Evolutionary conservation across 1,284 basidiomycete species (phyloP).

Genomic region (Cryptococcus depauperatus): DNA sequence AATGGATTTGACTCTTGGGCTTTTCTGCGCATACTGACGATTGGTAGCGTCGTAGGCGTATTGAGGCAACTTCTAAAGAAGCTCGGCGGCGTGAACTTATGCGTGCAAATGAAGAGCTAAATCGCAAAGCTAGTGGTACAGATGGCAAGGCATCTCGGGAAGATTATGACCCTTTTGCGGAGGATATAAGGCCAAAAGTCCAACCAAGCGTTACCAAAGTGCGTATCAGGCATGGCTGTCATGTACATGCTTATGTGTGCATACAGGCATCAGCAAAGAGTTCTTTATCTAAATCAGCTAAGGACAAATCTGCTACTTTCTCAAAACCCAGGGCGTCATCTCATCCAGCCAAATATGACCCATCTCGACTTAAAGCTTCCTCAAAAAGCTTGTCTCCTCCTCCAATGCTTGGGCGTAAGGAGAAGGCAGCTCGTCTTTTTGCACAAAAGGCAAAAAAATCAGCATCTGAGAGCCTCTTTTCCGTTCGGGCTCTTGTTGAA

Average conservation of each 20-base stretch:
- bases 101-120: slow-evolving; percentile 30
- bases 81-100: slow-evolving; percentile 34
- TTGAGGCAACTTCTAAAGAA: slow-evolving; percentile 30
- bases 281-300: not conserved
- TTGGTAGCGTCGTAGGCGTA: slow-evolving; percentile 29
- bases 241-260: not conserved
- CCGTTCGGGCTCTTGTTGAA: slow-evolving; percentile 30
- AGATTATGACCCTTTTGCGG: slow-evolving; percentile 40
- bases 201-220: slow-evolving; percentile 10
- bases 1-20: no score
- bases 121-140: slow-evolving; percentile 6
- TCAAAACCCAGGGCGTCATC: not conserved
- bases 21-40: not conserved
- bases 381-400: slow-evolving; percentile 17
- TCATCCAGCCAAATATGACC: not conserved
- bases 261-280: not conserved
- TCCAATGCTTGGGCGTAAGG: slow-evolving; percentile 26
- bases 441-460: slow-evolving; percentile 19
- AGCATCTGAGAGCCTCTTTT: slow-evolving; percentile 23
- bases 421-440: slow-evolving; percentile 26
- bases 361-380: not conserved
- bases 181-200: slow-evolving; percentile 21
- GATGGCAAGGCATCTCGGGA: slow-evolving; percentile 1
- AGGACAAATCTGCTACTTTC: not conserved
- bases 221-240: no score